Conservation (phyloP, 202 grass and related monocot genomes). For the Panicum virgatum region DNA sequence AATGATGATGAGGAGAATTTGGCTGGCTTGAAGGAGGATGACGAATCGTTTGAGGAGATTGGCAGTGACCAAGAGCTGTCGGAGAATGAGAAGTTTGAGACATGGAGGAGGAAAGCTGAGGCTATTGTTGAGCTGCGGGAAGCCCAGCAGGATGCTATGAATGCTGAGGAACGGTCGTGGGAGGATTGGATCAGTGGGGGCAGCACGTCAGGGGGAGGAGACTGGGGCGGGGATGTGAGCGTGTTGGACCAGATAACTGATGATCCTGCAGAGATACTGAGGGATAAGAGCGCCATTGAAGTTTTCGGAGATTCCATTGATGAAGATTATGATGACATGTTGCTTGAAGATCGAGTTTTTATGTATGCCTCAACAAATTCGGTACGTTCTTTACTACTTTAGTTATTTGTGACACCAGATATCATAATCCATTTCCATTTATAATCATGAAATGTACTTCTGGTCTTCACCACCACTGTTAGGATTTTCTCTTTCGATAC, state of each 20-base stretch:
- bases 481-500: neutral
- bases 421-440: neutral
- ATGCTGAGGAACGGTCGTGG: slow-evolving; percentile 61
- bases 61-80: slow-evolving; percentile 33
- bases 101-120: slow-evolving; percentile 88
- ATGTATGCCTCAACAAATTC: slow-evolving; percentile 70
- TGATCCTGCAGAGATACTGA: slow-evolving; percentile 65
- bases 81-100: slow-evolving; percentile 76
- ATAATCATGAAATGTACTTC: neutral
- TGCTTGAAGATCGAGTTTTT: slow-evolving; percentile 93
- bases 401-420: neutral
- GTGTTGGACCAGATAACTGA: slow-evolving; percentile 42
- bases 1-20: slow-evolving; percentile 58
- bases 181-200: slow-evolving; percentile 76
- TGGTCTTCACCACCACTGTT: slow-evolving; percentile 6
- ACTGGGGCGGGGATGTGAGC: slow-evolving; percentile 46
- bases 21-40: slow-evolving; percentile 54
- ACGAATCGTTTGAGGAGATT: slow-evolving; percentile 42
- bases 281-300: slow-evolving; percentile 59
- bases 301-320: slow-evolving; percentile 50
- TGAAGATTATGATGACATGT: slow-evolving; percentile 72
- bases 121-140: slow-evolving; percentile 84
- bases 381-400: slow-evolving; percentile 48
- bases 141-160: slow-evolving; percentile 61
- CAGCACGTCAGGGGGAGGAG: slow-evolving; percentile 44